phyloP scores from a whole-genome alignment of 2,329 filamentous ascomycete genomes.

The Exophiala sp. region DNA sequence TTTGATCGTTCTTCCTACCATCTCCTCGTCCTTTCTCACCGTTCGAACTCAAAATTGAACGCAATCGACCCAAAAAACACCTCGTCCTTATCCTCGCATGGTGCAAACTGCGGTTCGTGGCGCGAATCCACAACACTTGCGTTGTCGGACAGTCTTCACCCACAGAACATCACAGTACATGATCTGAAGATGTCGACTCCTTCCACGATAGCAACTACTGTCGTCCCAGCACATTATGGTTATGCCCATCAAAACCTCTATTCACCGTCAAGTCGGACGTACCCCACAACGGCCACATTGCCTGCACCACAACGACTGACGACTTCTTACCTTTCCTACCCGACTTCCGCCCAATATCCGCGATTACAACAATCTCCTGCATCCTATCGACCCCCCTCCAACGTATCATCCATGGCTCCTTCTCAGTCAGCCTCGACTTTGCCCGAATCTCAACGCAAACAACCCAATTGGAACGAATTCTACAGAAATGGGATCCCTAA shows the following conservation, averaged over 20 bases:
- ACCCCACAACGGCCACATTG: constrained; percentile 47
- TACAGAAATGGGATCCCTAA: constrained; percentile 80
- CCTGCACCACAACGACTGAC: constrained; percentile 40
- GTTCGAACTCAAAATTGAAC: background rate
- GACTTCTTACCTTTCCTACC: constrained; percentile 41
- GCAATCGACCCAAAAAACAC: background rate
- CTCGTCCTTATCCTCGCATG: constrained; percentile 13
- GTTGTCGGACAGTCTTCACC: constrained; percentile 21
- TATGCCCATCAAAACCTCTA: constrained; percentile 58
- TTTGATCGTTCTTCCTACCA: background rate
- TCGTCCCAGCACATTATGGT: constrained; percentile 65
- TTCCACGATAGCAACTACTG: constrained; percentile 68
- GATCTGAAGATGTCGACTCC: constrained; percentile 68
- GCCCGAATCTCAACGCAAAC: constrained; percentile 42
- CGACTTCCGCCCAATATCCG: constrained; percentile 34
- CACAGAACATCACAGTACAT: constrained; percentile 2
- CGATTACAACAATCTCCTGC: constrained; percentile 24
- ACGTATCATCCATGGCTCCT: constrained; percentile 36
- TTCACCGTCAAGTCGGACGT: constrained; percentile 50
- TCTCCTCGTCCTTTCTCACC: background rate
- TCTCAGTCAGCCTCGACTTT: constrained; percentile 38
- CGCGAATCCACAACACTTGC: constrained; percentile 18
- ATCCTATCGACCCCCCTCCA: constrained; percentile 36
- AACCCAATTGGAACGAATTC: constrained; percentile 75
- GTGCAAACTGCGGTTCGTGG: constrained; percentile 14